Percentiles rank a stretch among this genome's conserved stretches.
phyloP scores from a whole-genome alignment of 2,329 filamentous ascomycete genomes.

The Ceratocystis eucalypticola region DNA sequence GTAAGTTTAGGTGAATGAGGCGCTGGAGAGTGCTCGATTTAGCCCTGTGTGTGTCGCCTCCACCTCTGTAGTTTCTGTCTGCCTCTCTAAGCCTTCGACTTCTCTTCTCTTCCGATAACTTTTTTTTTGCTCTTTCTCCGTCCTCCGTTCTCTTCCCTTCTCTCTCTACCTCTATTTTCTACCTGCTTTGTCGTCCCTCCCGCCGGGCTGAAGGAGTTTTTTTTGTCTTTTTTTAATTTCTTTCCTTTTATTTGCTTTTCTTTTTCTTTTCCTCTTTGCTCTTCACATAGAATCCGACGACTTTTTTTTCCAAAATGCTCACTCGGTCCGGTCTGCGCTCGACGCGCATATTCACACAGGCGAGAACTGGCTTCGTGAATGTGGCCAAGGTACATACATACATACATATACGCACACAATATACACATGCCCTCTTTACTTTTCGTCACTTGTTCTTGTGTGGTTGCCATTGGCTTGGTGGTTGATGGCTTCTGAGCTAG shows the following conservation, averaged over 20 bases:
- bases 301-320: slow-evolving; percentile 57
- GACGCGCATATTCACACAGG: slow-evolving; percentile 70
- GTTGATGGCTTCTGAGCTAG: not conserved
- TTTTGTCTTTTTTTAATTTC: slow-evolving; percentile 20
- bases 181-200: slow-evolving; percentile 15
- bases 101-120: slow-evolving; percentile 15
- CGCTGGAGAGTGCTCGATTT: not conserved
- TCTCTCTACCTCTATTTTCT: not conserved
- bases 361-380: slow-evolving; percentile 58
- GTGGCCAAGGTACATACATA: slow-evolving; percentile 55
- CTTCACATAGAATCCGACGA: slow-evolving; percentile 21
- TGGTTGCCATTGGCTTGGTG: not conserved
- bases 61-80: slow-evolving; percentile 4
- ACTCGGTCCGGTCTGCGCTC: slow-evolving; percentile 82
- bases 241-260: slow-evolving; percentile 15
- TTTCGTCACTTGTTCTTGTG: not conserved
- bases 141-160: slow-evolving; percentile 11
- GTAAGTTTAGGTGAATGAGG: not conserved
- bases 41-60: slow-evolving; percentile 6
- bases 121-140: slow-evolving; percentile 14
- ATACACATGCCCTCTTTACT: not conserved
- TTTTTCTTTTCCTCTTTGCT: slow-evolving; percentile 16
- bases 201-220: slow-evolving; percentile 20
- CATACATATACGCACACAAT: not conserved
- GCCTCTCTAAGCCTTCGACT: slow-evolving; percentile 1